Percentiles rank a stretch among this genome's conserved stretches.
These are phyloP conservation scores for Scytalidium lignicola DNA, from an alignment of 2,329 filamentous ascomycete species.

Conservation along the genomic window DNA sequence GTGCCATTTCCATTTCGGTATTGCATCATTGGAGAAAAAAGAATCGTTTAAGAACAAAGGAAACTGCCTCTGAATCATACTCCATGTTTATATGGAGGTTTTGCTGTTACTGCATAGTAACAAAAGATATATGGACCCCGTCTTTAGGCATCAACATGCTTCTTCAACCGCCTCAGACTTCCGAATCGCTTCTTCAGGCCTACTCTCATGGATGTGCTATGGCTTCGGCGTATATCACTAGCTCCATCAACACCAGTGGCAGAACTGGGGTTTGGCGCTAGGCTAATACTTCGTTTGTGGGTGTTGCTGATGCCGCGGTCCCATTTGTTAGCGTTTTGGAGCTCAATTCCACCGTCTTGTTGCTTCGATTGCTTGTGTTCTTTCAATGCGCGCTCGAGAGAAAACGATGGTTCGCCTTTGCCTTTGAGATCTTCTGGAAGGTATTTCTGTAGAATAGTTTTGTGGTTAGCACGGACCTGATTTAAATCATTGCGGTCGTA, in stretches of 20 bases:
- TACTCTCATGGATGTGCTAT: slow-evolving; percentile 36
- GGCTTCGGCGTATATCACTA: slow-evolving; percentile 17
- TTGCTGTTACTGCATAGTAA: too few relatives aligned
- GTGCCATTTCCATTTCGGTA: too few relatives aligned
- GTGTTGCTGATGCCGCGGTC: too few relatives aligned
- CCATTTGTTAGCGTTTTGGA: slow-evolving; percentile 36
- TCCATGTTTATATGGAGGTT: too few relatives aligned
- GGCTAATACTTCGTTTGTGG: slow-evolving; percentile 41
- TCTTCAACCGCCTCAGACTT: slow-evolving; percentile 43
- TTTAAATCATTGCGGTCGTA: too few relatives aligned
- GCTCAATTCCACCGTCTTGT: slow-evolving; percentile 35
- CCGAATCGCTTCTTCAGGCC: slow-evolving; percentile 50
- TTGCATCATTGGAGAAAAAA: too few relatives aligned
- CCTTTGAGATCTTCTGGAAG: slow-evolving; percentile 74
- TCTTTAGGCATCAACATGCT: slow-evolving; percentile 11
- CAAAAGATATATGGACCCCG: too few relatives aligned
- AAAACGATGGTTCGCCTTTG: slow-evolving; percentile 73
- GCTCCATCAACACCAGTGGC: background rate
- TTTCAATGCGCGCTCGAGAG: slow-evolving; percentile 63
- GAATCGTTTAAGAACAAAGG: too few relatives aligned
- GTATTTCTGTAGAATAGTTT: slow-evolving; percentile 52
- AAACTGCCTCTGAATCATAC: too few relatives aligned
- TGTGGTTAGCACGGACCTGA: background rate
- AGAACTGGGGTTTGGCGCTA: slow-evolving; percentile 20
- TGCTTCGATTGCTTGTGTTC: slow-evolving; percentile 42